Evolutionary conservation across 1,284 basidiomycete genomes (phyloP).

Genomic region (Ganoderma sinense): DNA sequence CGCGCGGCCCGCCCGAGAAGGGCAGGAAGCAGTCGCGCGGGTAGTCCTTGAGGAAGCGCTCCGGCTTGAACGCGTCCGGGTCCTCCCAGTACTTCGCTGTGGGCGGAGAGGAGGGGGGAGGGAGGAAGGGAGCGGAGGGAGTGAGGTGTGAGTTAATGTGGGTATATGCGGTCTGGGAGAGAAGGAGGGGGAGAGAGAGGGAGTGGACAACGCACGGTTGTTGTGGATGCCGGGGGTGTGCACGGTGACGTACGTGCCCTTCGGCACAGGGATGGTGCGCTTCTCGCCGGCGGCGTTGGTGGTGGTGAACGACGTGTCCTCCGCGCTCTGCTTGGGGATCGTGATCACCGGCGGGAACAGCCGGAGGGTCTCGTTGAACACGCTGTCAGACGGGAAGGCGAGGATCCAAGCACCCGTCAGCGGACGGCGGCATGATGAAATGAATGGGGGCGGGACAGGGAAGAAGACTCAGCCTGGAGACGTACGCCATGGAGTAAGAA

Average conservation of each 20-base stretch:
- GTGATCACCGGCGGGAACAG: constrained; percentile 60
- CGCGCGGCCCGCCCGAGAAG: constrained; percentile 45
- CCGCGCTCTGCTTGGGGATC: constrained; percentile 50
- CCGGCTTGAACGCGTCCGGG: constrained; percentile 47
- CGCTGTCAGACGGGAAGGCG: constrained; percentile 48
- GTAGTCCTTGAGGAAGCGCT: constrained; percentile 48
- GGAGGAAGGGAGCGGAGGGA: background rate
- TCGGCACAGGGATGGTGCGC: constrained; percentile 51
- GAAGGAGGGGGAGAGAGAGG: background rate
- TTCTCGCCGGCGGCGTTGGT: constrained; percentile 48
- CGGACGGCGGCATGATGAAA: background rate
- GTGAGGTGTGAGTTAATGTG: background rate
- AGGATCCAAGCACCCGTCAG: background rate
- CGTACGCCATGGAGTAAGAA: constrained; percentile 53
- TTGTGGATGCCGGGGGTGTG: constrained; percentile 55
- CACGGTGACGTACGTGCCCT: constrained; percentile 50
- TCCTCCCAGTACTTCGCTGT: constrained; percentile 51
- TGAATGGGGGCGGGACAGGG: background rate
- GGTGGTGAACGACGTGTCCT: constrained; percentile 53
- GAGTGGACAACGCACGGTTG: constrained; percentile 36
- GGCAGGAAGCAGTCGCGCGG: constrained; percentile 50
- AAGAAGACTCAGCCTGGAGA: too few species aligned
- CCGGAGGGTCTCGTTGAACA: constrained; percentile 66
- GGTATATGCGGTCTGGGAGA: background rate
- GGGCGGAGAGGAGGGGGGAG: background rate